Base-by-base conservation (phyloP, 768 basidiomycete genomes). In the Rhizopogon rudus region DNA sequence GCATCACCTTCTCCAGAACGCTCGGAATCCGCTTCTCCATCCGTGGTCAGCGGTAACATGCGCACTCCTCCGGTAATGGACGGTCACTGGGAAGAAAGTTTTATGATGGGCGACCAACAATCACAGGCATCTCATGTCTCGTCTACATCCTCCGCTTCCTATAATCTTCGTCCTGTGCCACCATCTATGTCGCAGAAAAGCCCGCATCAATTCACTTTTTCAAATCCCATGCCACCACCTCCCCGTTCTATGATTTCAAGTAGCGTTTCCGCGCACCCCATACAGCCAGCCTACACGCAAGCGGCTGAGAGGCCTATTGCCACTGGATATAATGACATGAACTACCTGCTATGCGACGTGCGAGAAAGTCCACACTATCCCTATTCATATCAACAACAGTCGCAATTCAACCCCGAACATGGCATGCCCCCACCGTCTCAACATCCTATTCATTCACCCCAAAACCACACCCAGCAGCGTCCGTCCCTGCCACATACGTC, bases 21-120 rank as follows among this genome's bases (percentile, higher is more conserved):
- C 57, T 72, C 69, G n/a, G 70, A 70, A 49, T 70, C 69, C 4
- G 60, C 67, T 55, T 70, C 69, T 39, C 69, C 69, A 25, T 71
- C 70, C 35, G 61, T 70, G 55, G 70, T 70, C 51, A 65, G 67
- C 29, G 60, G 62, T 20, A 66, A 52, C 46, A 29, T 70, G 41
- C 69, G 69, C n/a, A 71, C 67, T 12, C 67, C 82, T 25, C 74
- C 78, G 40, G 77, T 79, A 52, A 77, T 80, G 50, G 81, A 81
- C 60, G 68, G 73, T 45, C 67, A 73, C 52, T 87, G 86, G 86
- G 77, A 81, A 43, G 79, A 85, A 33, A 69, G 77, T 2, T 73
- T 86, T 51, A 72, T 83, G 46, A 73, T 84, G 65, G 71, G 71
- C 39, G 81, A 81, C 51, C 74, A 77, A 40, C 67, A 75, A 45